Evolutionary conservation across 768 basidiomycete genomes (phyloP).

Genomic region (Tubosaeta sp.): DNA sequence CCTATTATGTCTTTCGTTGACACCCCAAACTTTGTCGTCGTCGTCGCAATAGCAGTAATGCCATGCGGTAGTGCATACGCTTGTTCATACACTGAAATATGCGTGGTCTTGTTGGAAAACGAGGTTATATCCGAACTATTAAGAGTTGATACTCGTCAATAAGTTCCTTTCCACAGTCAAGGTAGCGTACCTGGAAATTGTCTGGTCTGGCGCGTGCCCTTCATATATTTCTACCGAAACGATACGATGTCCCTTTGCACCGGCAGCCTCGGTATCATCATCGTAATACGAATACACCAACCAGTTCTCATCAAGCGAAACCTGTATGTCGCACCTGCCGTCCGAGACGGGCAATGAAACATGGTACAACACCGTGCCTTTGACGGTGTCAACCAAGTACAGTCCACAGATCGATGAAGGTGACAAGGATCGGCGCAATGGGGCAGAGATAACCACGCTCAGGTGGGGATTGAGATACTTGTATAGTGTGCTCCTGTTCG

Average conservation of each 20-base stretch:
- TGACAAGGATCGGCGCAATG: constrained; percentile 14
- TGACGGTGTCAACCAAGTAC: constrained; percentile 75
- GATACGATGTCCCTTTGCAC: constrained; percentile 64
- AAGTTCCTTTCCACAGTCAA: constrained; percentile 14
- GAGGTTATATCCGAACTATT: constrained; percentile 53
- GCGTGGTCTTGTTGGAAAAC: constrained; percentile 48
- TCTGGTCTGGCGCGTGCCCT: constrained; percentile 60
- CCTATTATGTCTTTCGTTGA: constrained; percentile 82
- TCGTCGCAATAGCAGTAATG: constrained; percentile 66
- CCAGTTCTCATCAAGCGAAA: constrained; percentile 84
- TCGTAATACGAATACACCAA: constrained; percentile 86
- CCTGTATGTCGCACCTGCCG: constrained; percentile 60
- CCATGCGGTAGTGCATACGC: constrained; percentile 67
- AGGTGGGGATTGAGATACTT: constrained; percentile 90
- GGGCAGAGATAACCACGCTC: constrained; percentile 58
- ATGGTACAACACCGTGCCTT: constrained; percentile 73
- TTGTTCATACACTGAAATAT: constrained; percentile 60
- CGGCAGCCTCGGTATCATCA: constrained; percentile 42
- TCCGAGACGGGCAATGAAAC: constrained; percentile 45
- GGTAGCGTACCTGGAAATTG: constrained; percentile 61
- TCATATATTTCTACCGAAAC: constrained; percentile 91
- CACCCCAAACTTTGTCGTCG: constrained; percentile 86
- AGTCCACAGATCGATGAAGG: constrained; percentile 47
- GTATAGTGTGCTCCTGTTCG: constrained; percentile 85
- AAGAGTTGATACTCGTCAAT: neutral